Evolutionary conservation across 2,329 filamentous ascomycete genomes (phyloP).

Genomic region (Colletotrichum lentis): DNA sequence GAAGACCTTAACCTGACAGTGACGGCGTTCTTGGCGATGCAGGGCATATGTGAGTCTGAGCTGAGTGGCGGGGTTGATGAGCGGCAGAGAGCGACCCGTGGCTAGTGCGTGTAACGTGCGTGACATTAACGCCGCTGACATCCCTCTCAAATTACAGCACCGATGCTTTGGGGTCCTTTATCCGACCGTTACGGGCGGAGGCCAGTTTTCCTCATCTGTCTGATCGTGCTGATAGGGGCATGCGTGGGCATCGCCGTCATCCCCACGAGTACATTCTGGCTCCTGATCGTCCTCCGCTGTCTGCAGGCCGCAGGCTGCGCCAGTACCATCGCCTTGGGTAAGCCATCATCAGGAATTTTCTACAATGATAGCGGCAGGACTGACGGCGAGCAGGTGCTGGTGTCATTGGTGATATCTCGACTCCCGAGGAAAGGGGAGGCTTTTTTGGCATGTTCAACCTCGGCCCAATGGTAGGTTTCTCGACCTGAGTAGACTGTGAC

Average conservation of each 20-base stretch:
- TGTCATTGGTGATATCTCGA: slow-evolving; percentile 47
- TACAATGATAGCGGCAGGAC: rapidly evolving
- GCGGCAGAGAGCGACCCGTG: no score
- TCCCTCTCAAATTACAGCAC: slow-evolving; percentile 29
- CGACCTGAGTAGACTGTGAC: no score
- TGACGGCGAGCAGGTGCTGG: slow-evolving; percentile 41
- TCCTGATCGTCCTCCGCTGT: slow-evolving; percentile 45
- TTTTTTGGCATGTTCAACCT: slow-evolving; percentile 48
- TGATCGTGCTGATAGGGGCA: slow-evolving; percentile 45
- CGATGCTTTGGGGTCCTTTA: slow-evolving; percentile 49
- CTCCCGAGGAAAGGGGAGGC: slow-evolving; percentile 45
- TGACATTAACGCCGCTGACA: not conserved
- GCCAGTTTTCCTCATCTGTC: slow-evolving; percentile 44
- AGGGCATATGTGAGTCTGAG: slow-evolving; percentile 39
- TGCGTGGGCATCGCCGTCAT: slow-evolving; percentile 47
- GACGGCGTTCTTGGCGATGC: slow-evolving; percentile 46
- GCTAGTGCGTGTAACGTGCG: no score
- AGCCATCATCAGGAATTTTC: no score
- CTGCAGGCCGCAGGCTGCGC: slow-evolving; percentile 48
- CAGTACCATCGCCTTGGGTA: slow-evolving; percentile 46
- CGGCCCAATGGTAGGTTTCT: slow-evolving; percentile 43
- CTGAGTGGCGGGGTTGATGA: not conserved
- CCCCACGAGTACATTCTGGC: slow-evolving; percentile 46
- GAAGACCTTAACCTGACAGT: slow-evolving; percentile 47
- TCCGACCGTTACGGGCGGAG: slow-evolving; percentile 47